Conservation (phyloP, 2,329 filamentous ascomycete species). For the Phyllosticta citrichinensis region DNA sequence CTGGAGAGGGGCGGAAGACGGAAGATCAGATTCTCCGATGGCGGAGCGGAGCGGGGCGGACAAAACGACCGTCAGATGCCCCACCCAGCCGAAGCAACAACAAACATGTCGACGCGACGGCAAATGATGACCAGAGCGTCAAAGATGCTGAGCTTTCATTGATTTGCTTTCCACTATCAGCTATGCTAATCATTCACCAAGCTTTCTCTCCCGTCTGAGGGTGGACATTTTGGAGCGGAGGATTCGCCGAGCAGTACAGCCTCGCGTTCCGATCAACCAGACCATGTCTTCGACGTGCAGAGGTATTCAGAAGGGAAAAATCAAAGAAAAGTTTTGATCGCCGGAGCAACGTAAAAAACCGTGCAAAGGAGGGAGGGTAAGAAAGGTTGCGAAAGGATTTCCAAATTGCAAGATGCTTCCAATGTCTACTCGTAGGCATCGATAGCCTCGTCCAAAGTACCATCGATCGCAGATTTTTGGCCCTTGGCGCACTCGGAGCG, state of each 20-base stretch:
- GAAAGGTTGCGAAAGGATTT: neutral
- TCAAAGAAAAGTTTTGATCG: neutral
- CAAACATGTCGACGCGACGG: too few relatives aligned
- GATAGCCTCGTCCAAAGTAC: constrained; percentile 9
- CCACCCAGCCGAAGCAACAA: too few relatives aligned
- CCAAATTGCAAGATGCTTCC: neutral
- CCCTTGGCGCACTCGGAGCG: constrained; percentile 10
- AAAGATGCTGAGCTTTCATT: too few relatives aligned
- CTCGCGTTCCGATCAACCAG: neutral
- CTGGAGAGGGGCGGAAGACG: too few relatives aligned
- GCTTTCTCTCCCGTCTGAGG: too few relatives aligned
- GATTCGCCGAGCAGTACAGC: neutral
- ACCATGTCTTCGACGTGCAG: neutral
- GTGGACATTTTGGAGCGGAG: too few relatives aligned
- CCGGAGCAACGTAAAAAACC: neutral
- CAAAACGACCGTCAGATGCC: too few relatives aligned
- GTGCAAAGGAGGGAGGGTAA: neutral
- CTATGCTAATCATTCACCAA: too few relatives aligned
- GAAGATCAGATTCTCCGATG: too few relatives aligned
- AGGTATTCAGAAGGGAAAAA: neutral
- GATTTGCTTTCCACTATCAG: too few relatives aligned
- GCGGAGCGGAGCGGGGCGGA: too few relatives aligned
- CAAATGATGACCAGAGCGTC: too few relatives aligned
- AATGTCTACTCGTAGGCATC: constrained; percentile 4
- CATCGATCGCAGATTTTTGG: constrained; percentile 10